Conservation (phyloP, 2,329 filamentous ascomycete species). For the Hyphodiscus sp. region DNA sequence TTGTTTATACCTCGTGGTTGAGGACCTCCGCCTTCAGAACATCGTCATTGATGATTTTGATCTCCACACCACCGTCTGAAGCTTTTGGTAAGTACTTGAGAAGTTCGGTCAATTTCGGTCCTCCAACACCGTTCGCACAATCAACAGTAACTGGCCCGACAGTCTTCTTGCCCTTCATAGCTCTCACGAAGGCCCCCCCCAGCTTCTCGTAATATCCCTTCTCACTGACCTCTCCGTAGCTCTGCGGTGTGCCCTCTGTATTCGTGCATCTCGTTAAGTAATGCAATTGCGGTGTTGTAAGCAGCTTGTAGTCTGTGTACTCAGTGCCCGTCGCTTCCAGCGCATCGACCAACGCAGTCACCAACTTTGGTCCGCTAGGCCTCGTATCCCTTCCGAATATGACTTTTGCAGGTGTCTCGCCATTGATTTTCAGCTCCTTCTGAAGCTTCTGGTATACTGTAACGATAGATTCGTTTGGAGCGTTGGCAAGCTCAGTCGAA, state of each 20-base stretch:
- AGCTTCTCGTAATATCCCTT: conserved; percentile 94
- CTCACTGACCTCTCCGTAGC: conserved; percentile 86
- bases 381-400: conserved; percentile 90
- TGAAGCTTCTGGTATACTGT: conserved; percentile 72
- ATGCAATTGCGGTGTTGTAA: conserved; percentile 97
- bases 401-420: conserved; percentile 65
- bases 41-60: conserved; percentile 88
- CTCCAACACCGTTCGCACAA: conserved; percentile 94
- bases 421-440: conserved; percentile 68
- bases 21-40: conserved; percentile 83
- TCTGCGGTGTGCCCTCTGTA: conserved; percentile 77
- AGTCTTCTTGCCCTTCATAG: conserved; percentile 71
- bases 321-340: conserved; percentile 69
- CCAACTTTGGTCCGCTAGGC: conserved; percentile 80
- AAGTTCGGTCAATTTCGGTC: conserved; percentile 80
- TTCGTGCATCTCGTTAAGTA: conserved; percentile 94
- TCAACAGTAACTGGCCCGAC: conserved; percentile 76
- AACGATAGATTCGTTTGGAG: conserved; percentile 66
- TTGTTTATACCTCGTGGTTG: conserved; percentile 68
- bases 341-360: conserved; percentile 71
- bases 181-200: conserved; percentile 72
- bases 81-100: conserved; percentile 72
- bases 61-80: conserved; percentile 62
- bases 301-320: conserved; percentile 77
- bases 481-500: conserved; percentile 86